Base-by-base conservation (phyloP, 495 filamentous ascomycete species). In the Glarea lozoyensis region DNA sequence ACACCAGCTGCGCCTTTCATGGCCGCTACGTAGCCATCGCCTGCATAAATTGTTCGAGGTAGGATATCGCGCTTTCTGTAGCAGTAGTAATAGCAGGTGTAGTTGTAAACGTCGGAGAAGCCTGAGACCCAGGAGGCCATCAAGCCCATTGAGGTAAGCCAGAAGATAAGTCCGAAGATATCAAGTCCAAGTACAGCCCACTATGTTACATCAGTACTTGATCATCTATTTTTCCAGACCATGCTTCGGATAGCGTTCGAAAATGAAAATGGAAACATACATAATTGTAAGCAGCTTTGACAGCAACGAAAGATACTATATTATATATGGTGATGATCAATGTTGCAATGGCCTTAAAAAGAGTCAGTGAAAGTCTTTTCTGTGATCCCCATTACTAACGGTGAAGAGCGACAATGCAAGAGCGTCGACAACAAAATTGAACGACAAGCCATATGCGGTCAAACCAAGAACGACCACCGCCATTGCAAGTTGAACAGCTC, bases 401-500 rank as follows among this genome's bases (percentile, higher is more conserved):
- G 63, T 65, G 13, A 64, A 62, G 1, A 72, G 42, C 30, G 58
- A 60, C 15, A 67, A 46, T 16, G 37, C 31, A 43, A 58, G 57
- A 2, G 58, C 68, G 30, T 46, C 40, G 15, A 59, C 55, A 13
- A 53, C 42, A n/a, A n/a, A n/a, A 4, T 52, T 25, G 22, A 32
- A 53, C 3, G 41, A 61, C 57, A 46, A 55, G 69, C 79, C 70
- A 59, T 84, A 86, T 34, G 72, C 81, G 10, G 70, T 70, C 11
- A 89, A 52, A n/a, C 73, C 84, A 22, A 89, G 61, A 36, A 82
- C 63, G 36, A 81, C 67, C 46, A 88, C 54, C n/a, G 74, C 73
- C 38, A 86, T 60, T 29, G 82, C 53, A 18, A 73, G 61, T 54
- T 89, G 84, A 37, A 72, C 50, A 42, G 73, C 66, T 42, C 86